Percentiles rank a stretch among this genome's conserved stretches.
These are phyloP conservation scores for Diutina siamensis DNA, from an alignment of 1,139 yeast species.

Conservation along the genomic window DNA sequence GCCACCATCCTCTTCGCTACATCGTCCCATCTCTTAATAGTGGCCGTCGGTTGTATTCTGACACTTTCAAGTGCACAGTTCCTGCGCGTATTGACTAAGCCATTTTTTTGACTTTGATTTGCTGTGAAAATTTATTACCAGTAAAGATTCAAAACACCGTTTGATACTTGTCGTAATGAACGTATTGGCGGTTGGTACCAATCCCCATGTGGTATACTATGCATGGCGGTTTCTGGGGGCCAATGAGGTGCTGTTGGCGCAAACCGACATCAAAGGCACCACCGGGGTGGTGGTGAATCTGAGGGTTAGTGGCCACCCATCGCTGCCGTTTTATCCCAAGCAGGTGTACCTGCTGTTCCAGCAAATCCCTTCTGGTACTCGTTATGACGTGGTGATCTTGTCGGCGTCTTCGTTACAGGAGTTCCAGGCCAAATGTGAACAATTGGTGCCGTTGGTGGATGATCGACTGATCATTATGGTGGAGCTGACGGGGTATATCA, in stretches of 20 bases:
- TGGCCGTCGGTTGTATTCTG: neutral
- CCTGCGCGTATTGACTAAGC: slow-evolving; percentile 5
- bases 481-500: slow-evolving; percentile 63
- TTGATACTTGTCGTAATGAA: neutral
- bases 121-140: slow-evolving; percentile 1
- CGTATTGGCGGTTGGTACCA: slow-evolving; percentile 10
- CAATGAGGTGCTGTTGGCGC: slow-evolving; percentile 9
- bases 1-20: too few relatives aligned
- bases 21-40: too few relatives aligned
- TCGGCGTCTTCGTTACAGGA: slow-evolving; percentile 31
- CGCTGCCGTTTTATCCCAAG: slow-evolving; percentile 7
- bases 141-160: neutral
- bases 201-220: slow-evolving; percentile 15
- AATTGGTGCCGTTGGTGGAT: slow-evolving; percentile 18
- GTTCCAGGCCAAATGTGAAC: slow-evolving; percentile 22
- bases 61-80: neutral
- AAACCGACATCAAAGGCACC: slow-evolving; percentile 7
- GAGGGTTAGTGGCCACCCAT: slow-evolving; percentile 5
- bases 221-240: slow-evolving; percentile 11
- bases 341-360: slow-evolving; percentile 8
- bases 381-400: slow-evolving; percentile 26
- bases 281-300: slow-evolving; percentile 8
- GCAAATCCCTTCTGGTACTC: slow-evolving; percentile 13
- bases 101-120: neutral
- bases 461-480: slow-evolving; percentile 40